Percentiles rank a stretch among this genome's conserved stretches.
phyloP scores from a whole-genome alignment of 2,329 filamentous ascomycete species.

The Thermothelomyces thermophilus region DNA sequence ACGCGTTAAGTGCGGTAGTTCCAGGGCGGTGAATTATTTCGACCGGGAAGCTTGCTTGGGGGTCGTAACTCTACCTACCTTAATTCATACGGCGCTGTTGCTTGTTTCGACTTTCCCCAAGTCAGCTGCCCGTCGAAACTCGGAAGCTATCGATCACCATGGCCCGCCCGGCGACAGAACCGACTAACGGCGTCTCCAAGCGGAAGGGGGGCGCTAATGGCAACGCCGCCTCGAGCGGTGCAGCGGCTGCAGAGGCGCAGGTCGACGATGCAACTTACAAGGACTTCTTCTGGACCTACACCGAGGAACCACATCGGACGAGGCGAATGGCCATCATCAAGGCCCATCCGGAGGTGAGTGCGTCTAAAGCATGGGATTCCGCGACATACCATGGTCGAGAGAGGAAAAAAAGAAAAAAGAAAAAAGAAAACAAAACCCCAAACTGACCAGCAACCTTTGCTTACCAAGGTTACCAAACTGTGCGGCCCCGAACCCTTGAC shows the following conservation, averaged over 20 bases:
- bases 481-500: slow-evolving; percentile 94
- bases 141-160: slow-evolving; percentile 15
- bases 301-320: slow-evolving; percentile 92
- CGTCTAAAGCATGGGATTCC: too few relatives aligned
- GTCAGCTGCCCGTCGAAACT: slow-evolving; percentile 1
- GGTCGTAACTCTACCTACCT: not conserved
- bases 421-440: too few relatives aligned
- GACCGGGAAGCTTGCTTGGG: not conserved
- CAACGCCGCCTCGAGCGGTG: slow-evolving; percentile 14
- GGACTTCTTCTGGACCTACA: slow-evolving; percentile 97
- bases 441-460: slow-evolving; percentile 7
- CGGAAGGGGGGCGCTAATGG: slow-evolving; percentile 21
- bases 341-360: slow-evolving; percentile 86
- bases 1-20: not conserved
- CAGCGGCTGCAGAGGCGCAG: slow-evolving; percentile 31
- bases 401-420: too few relatives aligned
- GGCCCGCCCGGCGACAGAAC: slow-evolving; percentile 26
- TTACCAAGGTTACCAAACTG: slow-evolving; percentile 79
- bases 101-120: slow-evolving; percentile 3
- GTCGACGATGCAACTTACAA: slow-evolving; percentile 34
- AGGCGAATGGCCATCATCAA: slow-evolving; percentile 92
- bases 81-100: not conserved
- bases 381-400: not conserved
- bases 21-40: slow-evolving; percentile 14
- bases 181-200: slow-evolving; percentile 24